These are phyloP conservation scores for Gynochthodes officinalis DNA, from an alignment of 257 asterid genomes.

Conservation along the genomic window DNA sequence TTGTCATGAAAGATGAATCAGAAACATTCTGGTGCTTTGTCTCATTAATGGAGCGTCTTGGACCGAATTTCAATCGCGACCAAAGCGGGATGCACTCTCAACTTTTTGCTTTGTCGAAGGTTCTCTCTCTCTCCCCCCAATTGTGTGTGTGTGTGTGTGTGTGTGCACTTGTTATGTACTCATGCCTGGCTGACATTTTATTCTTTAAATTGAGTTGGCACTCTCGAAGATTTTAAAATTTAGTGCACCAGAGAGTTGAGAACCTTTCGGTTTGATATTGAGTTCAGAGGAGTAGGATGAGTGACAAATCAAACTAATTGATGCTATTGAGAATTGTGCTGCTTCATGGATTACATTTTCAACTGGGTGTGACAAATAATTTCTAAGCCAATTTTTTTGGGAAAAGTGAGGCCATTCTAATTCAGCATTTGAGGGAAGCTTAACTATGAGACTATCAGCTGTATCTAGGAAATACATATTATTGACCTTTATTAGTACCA, in stretches of 20 bases:
- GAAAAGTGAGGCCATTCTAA: neutral
- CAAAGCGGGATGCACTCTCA: conserved; percentile 99
- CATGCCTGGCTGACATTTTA: neutral
- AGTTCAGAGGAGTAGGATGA: neutral
- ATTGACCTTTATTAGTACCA: too few relatives aligned
- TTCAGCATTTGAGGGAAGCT: neutral
- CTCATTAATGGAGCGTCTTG: conserved; percentile 87
- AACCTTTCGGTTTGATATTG: neutral
- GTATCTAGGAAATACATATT: neutral
- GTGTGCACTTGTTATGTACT: neutral
- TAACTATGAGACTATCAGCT: neutral
- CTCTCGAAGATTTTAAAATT: neutral
- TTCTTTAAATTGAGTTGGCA: neutral
- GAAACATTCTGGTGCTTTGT: conserved; percentile 98
- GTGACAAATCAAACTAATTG: neutral
- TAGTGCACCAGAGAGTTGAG: neutral
- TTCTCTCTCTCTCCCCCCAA: conserved; percentile 18
- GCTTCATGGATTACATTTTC: neutral
- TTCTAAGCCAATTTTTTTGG: neutral
- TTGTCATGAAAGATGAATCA: conserved; percentile 86
- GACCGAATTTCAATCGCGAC: conserved; percentile 97
- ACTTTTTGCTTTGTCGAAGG: conserved; percentile 96
- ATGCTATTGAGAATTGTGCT: neutral
- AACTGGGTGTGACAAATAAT: neutral
- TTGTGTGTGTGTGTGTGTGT: neutral